A percentile compares a stretch with the other conserved stretches of the same genome.
Evolutionary conservation across 176 grass and related monocot species (phyloP).

Genomic region (Poa pratensis): DNA sequence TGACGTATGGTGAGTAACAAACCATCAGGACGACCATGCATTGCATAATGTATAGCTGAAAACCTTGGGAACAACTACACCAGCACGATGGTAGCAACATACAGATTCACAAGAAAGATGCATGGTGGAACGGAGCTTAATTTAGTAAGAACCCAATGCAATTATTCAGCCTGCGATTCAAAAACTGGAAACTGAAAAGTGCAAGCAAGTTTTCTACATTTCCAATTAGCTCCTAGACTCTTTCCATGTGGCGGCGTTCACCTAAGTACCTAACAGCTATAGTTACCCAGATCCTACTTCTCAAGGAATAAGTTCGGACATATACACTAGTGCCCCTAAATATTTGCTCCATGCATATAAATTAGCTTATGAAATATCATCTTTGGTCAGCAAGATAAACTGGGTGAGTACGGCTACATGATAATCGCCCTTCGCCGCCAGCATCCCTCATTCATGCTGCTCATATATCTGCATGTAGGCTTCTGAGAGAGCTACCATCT

Average conservation of each 20-base stretch:
- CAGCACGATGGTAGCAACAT: neutral
- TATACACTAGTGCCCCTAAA: neutral
- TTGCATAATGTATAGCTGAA: neutral
- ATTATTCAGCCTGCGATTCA: too few species aligned
- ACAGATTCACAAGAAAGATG: neutral
- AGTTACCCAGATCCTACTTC: neutral
- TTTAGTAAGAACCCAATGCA: too few species aligned
- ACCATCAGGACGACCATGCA: neutral
- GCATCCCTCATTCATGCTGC: slow-evolving; percentile 69
- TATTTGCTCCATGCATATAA: neutral
- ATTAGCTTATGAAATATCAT: slow-evolving; percentile 25
- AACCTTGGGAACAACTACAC: neutral
- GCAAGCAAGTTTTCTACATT: neutral
- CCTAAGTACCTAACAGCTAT: neutral
- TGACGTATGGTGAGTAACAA: neutral
- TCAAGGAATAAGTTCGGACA: too few species aligned
- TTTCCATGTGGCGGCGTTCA: neutral
- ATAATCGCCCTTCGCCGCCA: neutral
- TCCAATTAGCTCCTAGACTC: neutral
- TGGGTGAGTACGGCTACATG: neutral
- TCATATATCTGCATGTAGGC: slow-evolving; percentile 99
- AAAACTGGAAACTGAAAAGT: too few species aligned
- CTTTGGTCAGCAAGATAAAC: neutral
- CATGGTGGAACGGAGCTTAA: neutral
- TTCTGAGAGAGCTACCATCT: slow-evolving; percentile 97